These are phyloP conservation scores for Pseudozyma pruni DNA, from an alignment of 1,284 basidiomycete genomes.

Conservation along the genomic window DNA sequence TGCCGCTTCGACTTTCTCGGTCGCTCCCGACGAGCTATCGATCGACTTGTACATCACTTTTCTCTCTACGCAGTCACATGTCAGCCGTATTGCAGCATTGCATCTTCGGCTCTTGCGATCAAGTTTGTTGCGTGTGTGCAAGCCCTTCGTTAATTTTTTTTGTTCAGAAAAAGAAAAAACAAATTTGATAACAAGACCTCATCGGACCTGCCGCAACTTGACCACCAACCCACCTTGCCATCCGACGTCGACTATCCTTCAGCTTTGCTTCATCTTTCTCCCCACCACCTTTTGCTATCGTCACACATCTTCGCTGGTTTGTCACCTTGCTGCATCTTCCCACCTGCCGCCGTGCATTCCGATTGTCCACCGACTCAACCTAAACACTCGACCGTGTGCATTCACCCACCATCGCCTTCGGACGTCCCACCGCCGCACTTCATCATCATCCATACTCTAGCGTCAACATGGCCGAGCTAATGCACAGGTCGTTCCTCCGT, in stretches of 20 bases:
- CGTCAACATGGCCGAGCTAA: background rate
- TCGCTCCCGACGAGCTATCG: too few relatives aligned
- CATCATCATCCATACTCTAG: background rate
- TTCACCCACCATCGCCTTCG: background rate
- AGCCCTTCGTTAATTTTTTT: too few relatives aligned
- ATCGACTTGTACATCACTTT: too few relatives aligned
- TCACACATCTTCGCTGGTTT: too few relatives aligned
- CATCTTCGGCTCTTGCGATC: too few relatives aligned
- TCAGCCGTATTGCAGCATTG: too few relatives aligned
- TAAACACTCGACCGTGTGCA: background rate
- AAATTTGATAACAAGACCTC: background rate
- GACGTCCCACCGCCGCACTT: background rate
- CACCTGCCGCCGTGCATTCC: background rate
- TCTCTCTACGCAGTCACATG: too few relatives aligned
- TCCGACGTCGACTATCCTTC: conserved; percentile 4
- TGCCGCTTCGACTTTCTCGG: too few relatives aligned
- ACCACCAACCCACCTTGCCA: conserved; percentile 1
- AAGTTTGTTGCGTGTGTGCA: too few relatives aligned
- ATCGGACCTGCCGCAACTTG: conserved; percentile 9
- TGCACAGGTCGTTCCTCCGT: conserved; percentile 3
- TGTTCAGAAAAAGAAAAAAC: too few relatives aligned
- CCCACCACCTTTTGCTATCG: background rate
- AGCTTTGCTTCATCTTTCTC: background rate
- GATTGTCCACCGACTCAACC: background rate
- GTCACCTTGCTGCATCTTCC: too few relatives aligned